Base-by-base conservation (phyloP, 805 yeast genomes). In the Priceomyces castillae region DNA sequence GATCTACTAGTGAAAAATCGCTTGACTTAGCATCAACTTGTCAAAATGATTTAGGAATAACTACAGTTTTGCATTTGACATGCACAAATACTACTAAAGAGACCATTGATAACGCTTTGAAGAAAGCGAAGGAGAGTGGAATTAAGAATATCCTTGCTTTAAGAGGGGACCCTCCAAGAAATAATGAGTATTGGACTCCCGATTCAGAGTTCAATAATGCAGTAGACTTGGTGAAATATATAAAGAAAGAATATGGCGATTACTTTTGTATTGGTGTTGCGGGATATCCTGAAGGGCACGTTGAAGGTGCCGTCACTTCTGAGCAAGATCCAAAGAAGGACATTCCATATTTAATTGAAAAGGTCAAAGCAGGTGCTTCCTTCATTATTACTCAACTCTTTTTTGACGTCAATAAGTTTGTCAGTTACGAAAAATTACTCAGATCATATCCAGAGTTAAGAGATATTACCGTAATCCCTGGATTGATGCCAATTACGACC, bases 211-310 rank as follows among this genome's bases (percentile, higher is more conserved):
- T 90, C 65, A 69, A 73, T 49, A 75, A 82, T 58, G 98, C 99
- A 1, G 84, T 80, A 1, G 99, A 94, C 61, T 76, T 94, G 47
- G 96, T 94, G 9, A 76, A 69, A 51, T 90, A 92, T 61, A 90
- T 94, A 52, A 80, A 78, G 52, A 51, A 72, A 42, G 62, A 79
- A 38, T 73, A 90, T 59, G 94, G 88, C 2, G 86, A 86, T 58
- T 84, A 82, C 53, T 92, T 92, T 66, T 86, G 96, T 59, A 73
- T 92, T 43, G 99, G 99, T 47, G 99, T 92, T 12, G 99, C 99
- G 1, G 97, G 95, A 1, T 92, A 92, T 62, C 97, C 99, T 7
- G 99, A 92, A 61, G 99, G 99, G 15, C 97, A 92, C 65, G 90
- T 88, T 28, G 96, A 90, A 53, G 92, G 95, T 11, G 75, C 89